phyloP scores from a whole-genome alignment of 768 basidiomycete genomes.

The Pulveroboletus sp. region DNA sequence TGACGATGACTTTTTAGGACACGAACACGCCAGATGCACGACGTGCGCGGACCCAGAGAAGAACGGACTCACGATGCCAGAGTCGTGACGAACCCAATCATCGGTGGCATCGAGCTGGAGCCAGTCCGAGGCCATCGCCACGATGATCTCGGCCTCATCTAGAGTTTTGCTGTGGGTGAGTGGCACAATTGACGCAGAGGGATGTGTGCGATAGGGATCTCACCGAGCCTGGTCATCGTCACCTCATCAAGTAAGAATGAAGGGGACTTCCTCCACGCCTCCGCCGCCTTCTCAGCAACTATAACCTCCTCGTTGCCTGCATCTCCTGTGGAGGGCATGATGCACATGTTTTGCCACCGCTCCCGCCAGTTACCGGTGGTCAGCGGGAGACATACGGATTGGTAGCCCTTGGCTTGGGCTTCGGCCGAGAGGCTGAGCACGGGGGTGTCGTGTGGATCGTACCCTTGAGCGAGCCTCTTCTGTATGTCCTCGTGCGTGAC shows the following conservation, averaged over 20 bases:
- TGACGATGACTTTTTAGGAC: slow-evolving; percentile 12
- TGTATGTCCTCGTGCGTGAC: slow-evolving; percentile 39
- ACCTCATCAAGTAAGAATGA: slow-evolving; percentile 81
- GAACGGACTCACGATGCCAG: slow-evolving; percentile 75
- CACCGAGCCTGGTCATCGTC: slow-evolving; percentile 77
- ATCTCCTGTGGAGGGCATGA: slow-evolving; percentile 47
- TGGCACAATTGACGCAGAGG: slow-evolving; percentile 11
- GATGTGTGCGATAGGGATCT: slow-evolving; percentile 26
- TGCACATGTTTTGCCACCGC: slow-evolving; percentile 88
- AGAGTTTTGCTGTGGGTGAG: slow-evolving; percentile 13
- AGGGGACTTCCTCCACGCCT: slow-evolving; percentile 83
- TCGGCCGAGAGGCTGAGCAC: slow-evolving; percentile 49
- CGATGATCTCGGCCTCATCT: slow-evolving; percentile 74
- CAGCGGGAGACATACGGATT: slow-evolving; percentile 76
- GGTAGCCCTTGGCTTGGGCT: slow-evolving; percentile 65
- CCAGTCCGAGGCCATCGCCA: slow-evolving; percentile 88
- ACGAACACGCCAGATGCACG: slow-evolving; percentile 13
- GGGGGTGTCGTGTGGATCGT: slow-evolving; percentile 39
- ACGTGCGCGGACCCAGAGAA: slow-evolving; percentile 2
- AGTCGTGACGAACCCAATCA: slow-evolving; percentile 93
- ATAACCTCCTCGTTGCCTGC: slow-evolving; percentile 37
- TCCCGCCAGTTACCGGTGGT: slow-evolving; percentile 83
- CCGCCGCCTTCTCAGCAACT: slow-evolving; percentile 60
- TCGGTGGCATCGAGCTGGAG: slow-evolving; percentile 89
- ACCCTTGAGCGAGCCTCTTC: slow-evolving; percentile 20